phyloP scores from a whole-genome alignment of 2,329 filamentous ascomycete species.

The Fusarium brachygibbosum region DNA sequence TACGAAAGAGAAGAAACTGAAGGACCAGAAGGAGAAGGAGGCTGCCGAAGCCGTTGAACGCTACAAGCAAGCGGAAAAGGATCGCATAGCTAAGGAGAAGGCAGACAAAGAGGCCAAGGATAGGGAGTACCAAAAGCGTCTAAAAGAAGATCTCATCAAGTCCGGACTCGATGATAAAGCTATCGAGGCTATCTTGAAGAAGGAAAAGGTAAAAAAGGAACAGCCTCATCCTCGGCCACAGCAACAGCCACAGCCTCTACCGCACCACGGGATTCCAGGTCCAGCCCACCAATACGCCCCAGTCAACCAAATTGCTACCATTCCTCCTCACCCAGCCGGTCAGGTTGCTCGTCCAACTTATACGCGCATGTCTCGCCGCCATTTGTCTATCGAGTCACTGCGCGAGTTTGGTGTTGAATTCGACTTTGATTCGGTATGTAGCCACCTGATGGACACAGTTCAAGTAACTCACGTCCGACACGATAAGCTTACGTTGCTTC shows the following conservation, averaged over 20 bases:
- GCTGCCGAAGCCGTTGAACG: conserved; percentile 65
- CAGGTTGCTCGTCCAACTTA: conserved; percentile 64
- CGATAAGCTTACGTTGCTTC: conserved; percentile 50
- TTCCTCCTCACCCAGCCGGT: neutral
- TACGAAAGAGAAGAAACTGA: conserved; percentile 62
- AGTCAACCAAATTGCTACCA: neutral
- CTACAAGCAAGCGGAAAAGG: conserved; percentile 64
- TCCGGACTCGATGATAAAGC: conserved; percentile 71
- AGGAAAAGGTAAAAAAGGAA: conserved; percentile 62
- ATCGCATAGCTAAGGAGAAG: conserved; percentile 60
- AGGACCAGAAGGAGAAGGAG: conserved; percentile 64
- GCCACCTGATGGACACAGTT: neutral
- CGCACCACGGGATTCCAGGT: conserved; percentile 17
- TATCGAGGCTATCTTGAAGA: conserved; percentile 71
- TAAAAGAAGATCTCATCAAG: conserved; percentile 70
- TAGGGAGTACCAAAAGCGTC: conserved; percentile 65
- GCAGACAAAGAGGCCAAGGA: conserved; percentile 60
- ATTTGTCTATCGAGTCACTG: conserved; percentile 74
- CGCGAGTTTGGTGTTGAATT: conserved; percentile 68
- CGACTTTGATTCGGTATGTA: conserved; percentile 67
- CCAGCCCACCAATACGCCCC: conserved; percentile 18
- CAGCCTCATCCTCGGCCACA: conserved; percentile 24
- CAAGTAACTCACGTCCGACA: neutral
- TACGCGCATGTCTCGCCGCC: conserved; percentile 72
- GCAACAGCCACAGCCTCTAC: conserved; percentile 11